Percentiles rank a stretch among this genome's conserved stretches.
phyloP scores from a whole-genome alignment of 2,329 filamentous ascomycete species.

The Penicillium sp. region DNA sequence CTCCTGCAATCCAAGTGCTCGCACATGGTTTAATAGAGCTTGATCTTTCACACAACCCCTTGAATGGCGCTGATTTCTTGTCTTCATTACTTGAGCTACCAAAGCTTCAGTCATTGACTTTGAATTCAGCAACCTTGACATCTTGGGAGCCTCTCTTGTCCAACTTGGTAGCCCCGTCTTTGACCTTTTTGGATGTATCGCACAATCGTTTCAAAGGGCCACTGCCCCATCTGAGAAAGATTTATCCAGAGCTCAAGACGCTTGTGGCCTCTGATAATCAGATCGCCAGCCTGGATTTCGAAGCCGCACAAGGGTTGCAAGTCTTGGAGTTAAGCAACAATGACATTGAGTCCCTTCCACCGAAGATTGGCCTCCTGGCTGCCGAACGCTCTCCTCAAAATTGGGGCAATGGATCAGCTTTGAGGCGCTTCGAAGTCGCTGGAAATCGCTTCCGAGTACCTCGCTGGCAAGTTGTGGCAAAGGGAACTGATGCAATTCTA shows the following conservation, averaged over 20 bases:
- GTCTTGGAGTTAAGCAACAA: slow-evolving; percentile 81
- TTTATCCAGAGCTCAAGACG: slow-evolving; percentile 68
- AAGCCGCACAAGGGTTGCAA: slow-evolving; percentile 70
- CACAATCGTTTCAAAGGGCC: slow-evolving; percentile 72
- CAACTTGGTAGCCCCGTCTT: slow-evolving; percentile 68
- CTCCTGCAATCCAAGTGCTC: slow-evolving; percentile 66
- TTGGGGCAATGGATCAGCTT: slow-evolving; percentile 49
- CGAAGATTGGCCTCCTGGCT: slow-evolving; percentile 74
- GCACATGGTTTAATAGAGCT: slow-evolving; percentile 68
- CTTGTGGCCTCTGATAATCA: slow-evolving; percentile 78
- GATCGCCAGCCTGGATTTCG: slow-evolving; percentile 69
- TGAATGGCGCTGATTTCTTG: slow-evolving; percentile 65
- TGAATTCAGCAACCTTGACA: slow-evolving; percentile 71
- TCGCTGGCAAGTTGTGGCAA: slow-evolving; percentile 76
- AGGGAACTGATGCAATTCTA: slow-evolving; percentile 81
- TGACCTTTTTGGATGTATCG: slow-evolving; percentile 77
- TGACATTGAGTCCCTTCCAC: slow-evolving; percentile 76
- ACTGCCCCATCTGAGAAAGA: slow-evolving; percentile 64
- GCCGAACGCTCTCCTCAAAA: slow-evolving; percentile 48
- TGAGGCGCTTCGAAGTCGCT: slow-evolving; percentile 69
- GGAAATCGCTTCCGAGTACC: slow-evolving; percentile 89
- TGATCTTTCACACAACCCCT: slow-evolving; percentile 72
- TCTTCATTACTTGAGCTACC: slow-evolving; percentile 67
- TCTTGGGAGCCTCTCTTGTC: slow-evolving; percentile 65
- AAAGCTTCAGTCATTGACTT: slow-evolving; percentile 71